These are phyloP conservation scores for Tolypocladium nubicola DNA, from an alignment of 2,329 filamentous ascomycete species.

Conservation along the genomic window DNA sequence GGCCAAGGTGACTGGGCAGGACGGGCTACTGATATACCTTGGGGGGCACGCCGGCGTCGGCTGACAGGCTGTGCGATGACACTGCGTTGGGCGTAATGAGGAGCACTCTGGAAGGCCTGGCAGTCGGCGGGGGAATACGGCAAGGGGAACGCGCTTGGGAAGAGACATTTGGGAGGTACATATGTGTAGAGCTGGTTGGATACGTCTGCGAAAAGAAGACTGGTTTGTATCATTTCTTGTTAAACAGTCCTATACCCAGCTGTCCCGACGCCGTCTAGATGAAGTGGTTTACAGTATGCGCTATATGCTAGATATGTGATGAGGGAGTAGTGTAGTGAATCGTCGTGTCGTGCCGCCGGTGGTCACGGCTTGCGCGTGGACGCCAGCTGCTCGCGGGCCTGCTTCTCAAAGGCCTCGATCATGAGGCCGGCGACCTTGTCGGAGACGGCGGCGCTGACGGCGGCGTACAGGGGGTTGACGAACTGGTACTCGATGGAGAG, in stretches of 20 bases:
- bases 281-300: neutral
- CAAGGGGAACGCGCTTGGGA: neutral
- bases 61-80: neutral
- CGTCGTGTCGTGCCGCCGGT: neutral
- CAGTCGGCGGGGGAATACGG: neutral
- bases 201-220: neutral
- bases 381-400: slow-evolving; percentile 44
- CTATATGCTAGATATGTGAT: neutral
- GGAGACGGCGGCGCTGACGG: slow-evolving; percentile 70
- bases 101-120: neutral
- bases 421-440: slow-evolving; percentile 78
- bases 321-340: neutral
- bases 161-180: neutral
- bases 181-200: neutral
- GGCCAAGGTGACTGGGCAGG: slow-evolving; percentile 11
- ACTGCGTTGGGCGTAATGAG: slow-evolving; percentile 8
- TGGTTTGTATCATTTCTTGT: neutral
- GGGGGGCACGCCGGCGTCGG: neutral
- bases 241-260: neutral
- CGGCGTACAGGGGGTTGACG: slow-evolving; percentile 76
- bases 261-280: neutral
- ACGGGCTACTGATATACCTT: slow-evolving; percentile 7
- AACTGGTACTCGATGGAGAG: slow-evolving; percentile 76
- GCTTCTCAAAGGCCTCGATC: slow-evolving; percentile 86
- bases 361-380: neutral